Evolutionary conservation across 169 alveolate genomes (phyloP), one percentile per base, ranked within the genome.

Genomic region (Plasmodium gonderi): DNA sequence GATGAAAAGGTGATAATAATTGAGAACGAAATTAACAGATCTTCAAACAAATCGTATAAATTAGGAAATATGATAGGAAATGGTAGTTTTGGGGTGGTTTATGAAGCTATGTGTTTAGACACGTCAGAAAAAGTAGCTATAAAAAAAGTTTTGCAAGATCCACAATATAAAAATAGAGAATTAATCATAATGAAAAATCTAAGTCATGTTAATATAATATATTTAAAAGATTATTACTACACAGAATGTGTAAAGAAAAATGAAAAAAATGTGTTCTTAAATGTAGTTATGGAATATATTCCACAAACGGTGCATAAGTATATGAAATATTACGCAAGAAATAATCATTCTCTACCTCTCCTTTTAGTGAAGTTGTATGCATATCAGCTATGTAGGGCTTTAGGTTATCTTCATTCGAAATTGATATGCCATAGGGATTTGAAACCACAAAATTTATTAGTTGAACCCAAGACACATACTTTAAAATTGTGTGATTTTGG

Each of bases 11-110:
- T 44, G 12, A 23, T 4, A 90, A 75, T 76, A 5, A 17, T 8
- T 4, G 83, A 77, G 7, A 65, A 47, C 74, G 94, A 79, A 72
- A 79, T 79, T 20, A 44, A 75, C n/a, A 60, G 42, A 26, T 90
- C 80, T 1, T 31, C 87, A 87, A 90, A 93, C 91, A 74, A 69
- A 38, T 8, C 69, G 2, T 97, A 97, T 76, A 93, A 82, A 14
- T 65, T 97, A 20, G 99, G 98, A 29, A 96, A 97, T 77, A 97
- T 98, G 26, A 94, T 98, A 26, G 99, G 99, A 3, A 98, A 98
- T 74, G 99, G 99, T 9, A 98, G 99, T 6, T 99, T 99, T 94
- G 99, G 99, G 23, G 99, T 98, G 1, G 99, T 99, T 0, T 98
- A 97, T 78, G 98, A 98, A 91, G 99, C 99, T 6, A 95, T 94